Percentiles rank a stretch among this genome's conserved stretches.
Conservation (phyloP, 2,329 filamentous ascomycete genomes). For the Diaporthe citri region DNA sequence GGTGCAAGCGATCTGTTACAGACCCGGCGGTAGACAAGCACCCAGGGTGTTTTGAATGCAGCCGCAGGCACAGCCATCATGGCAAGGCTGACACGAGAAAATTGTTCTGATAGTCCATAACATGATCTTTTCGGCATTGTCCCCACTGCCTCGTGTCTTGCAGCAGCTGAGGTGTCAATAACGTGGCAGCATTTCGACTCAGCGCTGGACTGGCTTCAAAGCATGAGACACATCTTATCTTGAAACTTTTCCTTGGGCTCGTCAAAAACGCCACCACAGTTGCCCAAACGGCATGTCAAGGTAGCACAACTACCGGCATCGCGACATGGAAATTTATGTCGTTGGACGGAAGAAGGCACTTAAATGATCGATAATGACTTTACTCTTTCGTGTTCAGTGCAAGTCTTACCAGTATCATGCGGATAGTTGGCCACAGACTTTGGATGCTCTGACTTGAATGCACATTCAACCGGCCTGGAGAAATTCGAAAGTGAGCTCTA, state of each 20-base stretch:
- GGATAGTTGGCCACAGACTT: no score
- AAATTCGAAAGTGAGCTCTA: neutral
- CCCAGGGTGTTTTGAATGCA: neutral
- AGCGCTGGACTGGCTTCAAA: neutral
- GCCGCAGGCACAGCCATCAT: neutral
- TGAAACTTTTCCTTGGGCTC: no score
- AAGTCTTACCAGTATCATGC: no score
- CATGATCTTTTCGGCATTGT: neutral
- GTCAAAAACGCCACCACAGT: neutral
- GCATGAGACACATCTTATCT: neutral
- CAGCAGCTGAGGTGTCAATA: neutral
- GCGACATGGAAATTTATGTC: no score
- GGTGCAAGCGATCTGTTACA: no score
- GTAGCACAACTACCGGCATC: neutral
- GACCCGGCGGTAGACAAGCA: neutral
- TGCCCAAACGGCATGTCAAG: neutral
- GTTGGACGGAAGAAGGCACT: no score
- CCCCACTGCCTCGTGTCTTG: neutral
- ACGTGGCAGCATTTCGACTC: neutral
- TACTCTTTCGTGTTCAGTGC: no score
- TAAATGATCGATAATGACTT: no score
- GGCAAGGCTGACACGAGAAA: no score
- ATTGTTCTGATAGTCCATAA: neutral
- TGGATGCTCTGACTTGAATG: no score
- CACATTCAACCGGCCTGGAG: fast-evolving